Evolutionary conservation across 148 eudicot genomes (phyloP), one percentile per base, ranked within the genome.

Genomic region (Suaeda aralocaspica): DNA sequence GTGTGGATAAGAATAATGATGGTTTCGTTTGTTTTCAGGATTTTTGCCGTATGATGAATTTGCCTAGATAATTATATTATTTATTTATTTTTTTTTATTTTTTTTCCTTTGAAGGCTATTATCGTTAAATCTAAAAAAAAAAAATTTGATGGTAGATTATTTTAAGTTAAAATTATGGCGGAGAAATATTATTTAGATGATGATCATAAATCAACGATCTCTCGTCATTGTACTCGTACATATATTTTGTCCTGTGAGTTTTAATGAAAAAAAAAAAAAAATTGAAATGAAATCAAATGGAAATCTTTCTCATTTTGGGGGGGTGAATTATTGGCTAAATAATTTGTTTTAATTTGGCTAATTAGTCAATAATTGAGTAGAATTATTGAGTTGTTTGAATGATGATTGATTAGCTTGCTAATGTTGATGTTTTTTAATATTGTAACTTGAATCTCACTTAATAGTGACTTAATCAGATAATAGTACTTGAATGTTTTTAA

Each of bases 1-100:
- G 88, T 9, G 96, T 89, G 15, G 91, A 89, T 68, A 80, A 42
- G 14, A 86, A 86, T 56, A 81, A 82, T 1, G 88, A 92, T 44
- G 97, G 97, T 4, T 82, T 86, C 59, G 97, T 92, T 10, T 89
- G 97, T 66, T 87, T 89, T 62, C 83, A 89, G 71, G 97, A 92
- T 70, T 92, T 92, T 52, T 39, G 74, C 11, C 84, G 76, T 42
- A 92, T 92, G 97, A 92, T 92, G 97, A 86, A 80, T 24, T 77
- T 49, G 30, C 78, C 79, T 62, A 74, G 77, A 78, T 82, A 3
- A 71, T 58, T 3, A 9, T 21, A 8, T 2, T 30, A 19, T 16
- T n/a, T 50, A 19, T 16, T 36, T 12, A 28, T 25, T 34, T 52
- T 26, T 15, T 19, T 44, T 24, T 22, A 7, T 21, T 61, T 8